These are phyloP conservation scores for Aspergillus sp. DNA, from an alignment of 2,329 filamentous ascomycete species.

Conservation along the genomic window DNA sequence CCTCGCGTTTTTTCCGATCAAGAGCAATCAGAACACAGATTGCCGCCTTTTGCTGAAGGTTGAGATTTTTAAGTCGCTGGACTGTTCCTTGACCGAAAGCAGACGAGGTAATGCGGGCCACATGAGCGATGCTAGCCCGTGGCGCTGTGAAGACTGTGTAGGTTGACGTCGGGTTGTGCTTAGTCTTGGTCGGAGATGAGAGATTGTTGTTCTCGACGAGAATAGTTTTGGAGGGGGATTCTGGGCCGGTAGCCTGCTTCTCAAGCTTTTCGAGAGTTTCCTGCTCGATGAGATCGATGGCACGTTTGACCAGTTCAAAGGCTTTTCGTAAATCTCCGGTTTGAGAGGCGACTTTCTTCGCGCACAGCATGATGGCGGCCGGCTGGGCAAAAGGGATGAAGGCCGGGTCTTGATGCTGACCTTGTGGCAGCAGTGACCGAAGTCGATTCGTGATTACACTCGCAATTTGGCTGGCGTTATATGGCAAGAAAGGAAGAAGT, in stretches of 20 bases:
- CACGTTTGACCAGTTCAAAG: conserved; percentile 88
- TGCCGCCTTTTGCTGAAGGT: conserved; percentile 94
- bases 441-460: conserved; percentile 82
- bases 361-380: conserved; percentile 87
- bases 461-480: conserved; percentile 83
- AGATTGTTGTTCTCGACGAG: conserved; percentile 80
- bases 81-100: conserved; percentile 86
- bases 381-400: conserved; percentile 89
- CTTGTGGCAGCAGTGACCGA: conserved; percentile 64
- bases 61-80: conserved; percentile 81
- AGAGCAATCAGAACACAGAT: conserved; percentile 84
- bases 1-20: conserved; percentile 65
- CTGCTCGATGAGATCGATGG: conserved; percentile 82
- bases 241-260: conserved; percentile 55
- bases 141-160: conserved; percentile 80
- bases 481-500: conserved; percentile 88
- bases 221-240: conserved; percentile 70
- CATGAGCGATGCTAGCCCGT: conserved; percentile 82
- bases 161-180: conserved; percentile 44
- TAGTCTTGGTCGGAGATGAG: conserved; percentile 48
- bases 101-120: conserved; percentile 85
- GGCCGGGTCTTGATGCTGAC: conserved; percentile 46
- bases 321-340: conserved; percentile 93
- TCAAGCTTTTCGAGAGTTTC: conserved; percentile 76
- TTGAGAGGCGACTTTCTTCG: conserved; percentile 91